Evolutionary conservation across 208 protist species (phyloP).

Genomic region (Leishmania mexicana): DNA sequence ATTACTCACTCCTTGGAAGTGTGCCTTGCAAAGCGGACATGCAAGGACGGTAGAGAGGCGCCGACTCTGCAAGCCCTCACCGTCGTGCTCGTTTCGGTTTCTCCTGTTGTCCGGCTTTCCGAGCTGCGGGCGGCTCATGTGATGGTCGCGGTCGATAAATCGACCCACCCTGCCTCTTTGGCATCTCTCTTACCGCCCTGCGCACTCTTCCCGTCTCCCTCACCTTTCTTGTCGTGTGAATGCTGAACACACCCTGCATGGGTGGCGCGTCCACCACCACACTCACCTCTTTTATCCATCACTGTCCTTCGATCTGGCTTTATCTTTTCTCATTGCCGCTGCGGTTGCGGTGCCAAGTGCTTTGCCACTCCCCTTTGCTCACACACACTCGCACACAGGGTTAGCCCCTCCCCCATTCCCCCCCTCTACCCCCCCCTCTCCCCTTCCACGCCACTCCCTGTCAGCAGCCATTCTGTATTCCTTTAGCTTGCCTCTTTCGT

Average conservation of each 20-base stretch:
- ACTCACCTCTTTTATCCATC: not conserved
- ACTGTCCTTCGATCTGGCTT: not conserved
- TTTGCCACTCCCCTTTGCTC: not conserved
- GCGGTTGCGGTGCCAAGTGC: not conserved
- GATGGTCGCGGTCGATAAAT: not conserved
- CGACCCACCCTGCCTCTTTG: not conserved
- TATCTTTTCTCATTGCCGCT: not conserved
- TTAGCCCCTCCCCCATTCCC: too few species aligned
- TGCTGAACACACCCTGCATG: not conserved
- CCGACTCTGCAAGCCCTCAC: not conserved
- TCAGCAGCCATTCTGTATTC: not conserved
- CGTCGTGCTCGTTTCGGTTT: constrained; percentile 1
- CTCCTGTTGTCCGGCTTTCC: not conserved
- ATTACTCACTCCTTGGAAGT: not conserved
- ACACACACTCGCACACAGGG: not conserved
- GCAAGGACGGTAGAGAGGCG: not conserved
- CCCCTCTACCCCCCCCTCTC: not conserved
- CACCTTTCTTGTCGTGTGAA: not conserved
- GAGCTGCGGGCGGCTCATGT: not conserved
- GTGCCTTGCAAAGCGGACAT: not conserved
- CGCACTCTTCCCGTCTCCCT: constrained; percentile 6
- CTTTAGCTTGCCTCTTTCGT: not conserved
- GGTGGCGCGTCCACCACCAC: not conserved
- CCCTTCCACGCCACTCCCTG: not conserved
- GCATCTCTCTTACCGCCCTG: not conserved